A percentile compares a stretch with the other conserved stretches of the same genome.
These are phyloP conservation scores for Penicillium tannophilum DNA, from an alignment of 495 filamentous ascomycete genomes.

Conservation along the genomic window DNA sequence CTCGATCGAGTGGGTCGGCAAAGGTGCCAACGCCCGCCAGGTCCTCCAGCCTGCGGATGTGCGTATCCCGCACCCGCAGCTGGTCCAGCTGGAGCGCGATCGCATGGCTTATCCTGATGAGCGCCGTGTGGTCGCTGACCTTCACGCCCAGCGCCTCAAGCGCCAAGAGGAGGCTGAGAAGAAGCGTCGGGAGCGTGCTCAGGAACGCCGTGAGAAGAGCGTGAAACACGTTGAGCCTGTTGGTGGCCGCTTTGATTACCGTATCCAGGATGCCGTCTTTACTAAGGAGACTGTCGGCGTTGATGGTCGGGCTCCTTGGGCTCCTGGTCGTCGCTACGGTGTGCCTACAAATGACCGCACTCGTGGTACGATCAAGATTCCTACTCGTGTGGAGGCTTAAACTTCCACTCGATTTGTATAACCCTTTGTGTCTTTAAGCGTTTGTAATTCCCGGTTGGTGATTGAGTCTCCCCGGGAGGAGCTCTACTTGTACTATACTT, in stretches of 20 bases:
- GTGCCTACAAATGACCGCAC: conserved; percentile 70
- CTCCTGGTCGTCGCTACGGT: conserved; percentile 68
- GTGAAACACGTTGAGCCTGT: conserved; percentile 47
- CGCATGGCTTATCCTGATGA: conserved; percentile 29
- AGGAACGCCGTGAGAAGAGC: conserved; percentile 42
- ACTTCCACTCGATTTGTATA: not conserved
- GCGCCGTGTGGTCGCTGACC: conserved; percentile 36
- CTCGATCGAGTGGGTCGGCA: conserved; percentile 46
- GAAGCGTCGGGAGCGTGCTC: conserved; percentile 36
- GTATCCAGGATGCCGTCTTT: conserved; percentile 64
- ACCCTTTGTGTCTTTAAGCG: conserved; percentile 2
- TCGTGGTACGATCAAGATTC: conserved; percentile 74
- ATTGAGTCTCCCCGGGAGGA: conserved; percentile 8
- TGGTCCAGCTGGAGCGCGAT: conserved; percentile 62
- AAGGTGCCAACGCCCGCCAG: conserved; percentile 41
- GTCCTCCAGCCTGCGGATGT: conserved; percentile 80
- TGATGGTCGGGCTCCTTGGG: conserved; percentile 58
- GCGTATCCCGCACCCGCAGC: conserved; percentile 85
- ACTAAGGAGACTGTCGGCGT: conserved; percentile 59
- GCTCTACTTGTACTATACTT: conserved; percentile 29
- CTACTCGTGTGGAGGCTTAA: conserved; percentile 58
- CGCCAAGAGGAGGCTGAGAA: conserved; percentile 41
- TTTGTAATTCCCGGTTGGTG: conserved; percentile 3
- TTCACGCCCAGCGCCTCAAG: conserved; percentile 47
- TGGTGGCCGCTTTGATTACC: conserved; percentile 75